These are phyloP conservation scores for Parsonsia alboflavescens DNA, from an alignment of 257 asterid species.

Conservation along the genomic window DNA sequence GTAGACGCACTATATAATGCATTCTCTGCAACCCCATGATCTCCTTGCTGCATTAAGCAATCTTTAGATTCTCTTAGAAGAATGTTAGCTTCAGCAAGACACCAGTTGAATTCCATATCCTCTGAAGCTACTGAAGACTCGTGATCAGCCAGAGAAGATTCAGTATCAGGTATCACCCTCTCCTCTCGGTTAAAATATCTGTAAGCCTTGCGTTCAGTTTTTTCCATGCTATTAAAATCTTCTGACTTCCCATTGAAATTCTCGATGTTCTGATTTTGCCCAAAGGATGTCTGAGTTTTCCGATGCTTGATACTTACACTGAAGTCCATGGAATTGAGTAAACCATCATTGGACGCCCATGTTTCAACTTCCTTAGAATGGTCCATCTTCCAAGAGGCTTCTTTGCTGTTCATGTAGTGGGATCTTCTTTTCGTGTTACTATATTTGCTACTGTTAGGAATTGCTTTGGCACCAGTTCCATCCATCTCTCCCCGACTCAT, in stretches of 20 bases:
- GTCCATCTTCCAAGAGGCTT: slow-evolving; percentile 32
- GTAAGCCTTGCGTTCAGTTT: slow-evolving; percentile 34
- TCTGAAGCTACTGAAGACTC: slow-evolving; percentile 29
- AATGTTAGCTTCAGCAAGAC: slow-evolving; percentile 61
- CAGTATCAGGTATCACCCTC: slow-evolving; percentile 21
- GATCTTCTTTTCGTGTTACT: slow-evolving; percentile 40
- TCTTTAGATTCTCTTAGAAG: slow-evolving; percentile 65
- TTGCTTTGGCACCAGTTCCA: slow-evolving; percentile 30
- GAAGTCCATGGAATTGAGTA: slow-evolving; percentile 54
- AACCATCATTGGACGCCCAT: slow-evolving; percentile 36
- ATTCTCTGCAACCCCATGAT: slow-evolving; percentile 47
- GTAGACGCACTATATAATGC: slow-evolving; percentile 49
- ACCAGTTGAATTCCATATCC: slow-evolving; percentile 58
- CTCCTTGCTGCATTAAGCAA: slow-evolving; percentile 33
- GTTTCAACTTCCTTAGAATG: slow-evolving; percentile 39
- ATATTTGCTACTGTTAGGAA: slow-evolving; percentile 33
- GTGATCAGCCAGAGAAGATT: slow-evolving; percentile 21
- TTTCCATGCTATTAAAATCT: slow-evolving; percentile 27
- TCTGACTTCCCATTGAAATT: slow-evolving; percentile 24
- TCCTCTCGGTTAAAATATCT: slow-evolving; percentile 29
- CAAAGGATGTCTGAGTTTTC: slow-evolving; percentile 30
- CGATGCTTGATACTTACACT: slow-evolving; percentile 40
- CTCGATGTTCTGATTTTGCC: slow-evolving; percentile 29
- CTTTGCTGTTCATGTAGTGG: slow-evolving; percentile 33
- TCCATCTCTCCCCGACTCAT: slow-evolving; percentile 24